Evolutionary conservation across 441 rosid species (phyloP).

Genomic region (Erysimum cheiri): DNA sequence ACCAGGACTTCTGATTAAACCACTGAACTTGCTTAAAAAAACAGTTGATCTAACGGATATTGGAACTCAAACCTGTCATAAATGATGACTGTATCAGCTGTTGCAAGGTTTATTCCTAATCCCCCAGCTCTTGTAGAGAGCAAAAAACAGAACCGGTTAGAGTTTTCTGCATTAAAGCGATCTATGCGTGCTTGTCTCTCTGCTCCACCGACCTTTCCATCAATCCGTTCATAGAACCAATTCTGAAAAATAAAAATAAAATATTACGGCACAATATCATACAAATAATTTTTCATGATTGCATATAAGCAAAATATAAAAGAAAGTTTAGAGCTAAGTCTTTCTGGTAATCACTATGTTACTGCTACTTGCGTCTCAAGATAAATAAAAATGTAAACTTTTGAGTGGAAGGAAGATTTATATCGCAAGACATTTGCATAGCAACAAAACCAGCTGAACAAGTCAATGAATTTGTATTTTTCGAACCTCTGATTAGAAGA

Average conservation of each 20-base stretch:
- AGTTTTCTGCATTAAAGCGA: conserved; percentile 76
- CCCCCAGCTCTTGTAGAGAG: conserved; percentile 97
- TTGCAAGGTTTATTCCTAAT: conserved; percentile 94
- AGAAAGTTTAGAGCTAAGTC: neutral
- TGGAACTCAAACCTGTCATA: conserved; percentile 74
- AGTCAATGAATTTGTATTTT: neutral
- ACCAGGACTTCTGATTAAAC: neutral
- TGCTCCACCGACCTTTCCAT: conserved; percentile 88
- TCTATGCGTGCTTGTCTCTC: conserved; percentile 90
- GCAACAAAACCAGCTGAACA: neutral
- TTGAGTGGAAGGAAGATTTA: neutral
- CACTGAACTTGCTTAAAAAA: neutral
- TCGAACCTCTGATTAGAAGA: too few species aligned
- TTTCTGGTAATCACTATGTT: neutral
- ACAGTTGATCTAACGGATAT: neutral
- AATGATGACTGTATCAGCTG: conserved; percentile 93
- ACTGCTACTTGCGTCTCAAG: neutral
- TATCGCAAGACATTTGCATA: neutral
- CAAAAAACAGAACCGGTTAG: conserved; percentile 89
- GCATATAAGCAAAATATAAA: neutral
- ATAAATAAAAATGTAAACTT: neutral
- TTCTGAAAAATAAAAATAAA: conserved; percentile 50
- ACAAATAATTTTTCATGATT: neutral
- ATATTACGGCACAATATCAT: neutral
- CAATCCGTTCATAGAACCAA: conserved; percentile 87